A percentile compares a stretch with the other conserved stretches of the same genome.
phyloP scores from a whole-genome alignment of 192 early-diverging fungal genomes.

The Podila epicladia region DNA sequence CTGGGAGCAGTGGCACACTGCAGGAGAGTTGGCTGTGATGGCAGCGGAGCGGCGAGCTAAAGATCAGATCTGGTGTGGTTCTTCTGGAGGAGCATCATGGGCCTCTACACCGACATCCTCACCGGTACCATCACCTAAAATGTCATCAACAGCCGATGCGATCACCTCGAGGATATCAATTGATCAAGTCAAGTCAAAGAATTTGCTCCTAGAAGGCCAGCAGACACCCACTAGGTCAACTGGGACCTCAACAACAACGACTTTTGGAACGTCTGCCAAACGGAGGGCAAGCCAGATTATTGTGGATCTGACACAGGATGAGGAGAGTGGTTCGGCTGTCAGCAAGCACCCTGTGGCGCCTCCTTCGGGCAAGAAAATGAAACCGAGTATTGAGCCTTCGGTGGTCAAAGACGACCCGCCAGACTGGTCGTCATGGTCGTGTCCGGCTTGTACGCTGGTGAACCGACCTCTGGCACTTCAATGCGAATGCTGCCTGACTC shows the following conservation, averaged over 20 bases:
- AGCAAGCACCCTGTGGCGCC: no score
- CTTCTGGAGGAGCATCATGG: slow-evolving; percentile 1
- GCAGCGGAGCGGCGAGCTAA: slow-evolving; percentile 73
- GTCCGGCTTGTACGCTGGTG: slow-evolving; percentile 65
- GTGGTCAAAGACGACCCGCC: background rate
- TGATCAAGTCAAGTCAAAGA: background rate
- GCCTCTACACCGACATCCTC: background rate
- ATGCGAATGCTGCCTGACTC: slow-evolving; percentile 56
- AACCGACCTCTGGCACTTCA: slow-evolving; percentile 55
- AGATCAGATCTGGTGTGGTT: slow-evolving; percentile 80
- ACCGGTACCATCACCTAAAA: background rate
- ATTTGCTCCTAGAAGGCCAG: background rate
- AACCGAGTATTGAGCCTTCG: background rate
- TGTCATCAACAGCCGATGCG: background rate
- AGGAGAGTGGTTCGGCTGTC: no score
- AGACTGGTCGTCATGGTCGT: slow-evolving; percentile 55
- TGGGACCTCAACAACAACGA: background rate
- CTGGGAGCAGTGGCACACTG: slow-evolving; percentile 54
- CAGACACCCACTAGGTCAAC: background rate
- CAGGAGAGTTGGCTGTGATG: slow-evolving; percentile 68
- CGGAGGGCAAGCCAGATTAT: no score
- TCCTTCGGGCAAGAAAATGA: background rate
- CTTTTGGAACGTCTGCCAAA: background rate
- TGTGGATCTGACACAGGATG: no score
- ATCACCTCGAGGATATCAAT: slow-evolving; percentile 1